Evolutionary conservation across 169 alveolate species (phyloP), one percentile per base, ranked within the genome.

Genomic region (Amoebophrya sp.): DNA sequence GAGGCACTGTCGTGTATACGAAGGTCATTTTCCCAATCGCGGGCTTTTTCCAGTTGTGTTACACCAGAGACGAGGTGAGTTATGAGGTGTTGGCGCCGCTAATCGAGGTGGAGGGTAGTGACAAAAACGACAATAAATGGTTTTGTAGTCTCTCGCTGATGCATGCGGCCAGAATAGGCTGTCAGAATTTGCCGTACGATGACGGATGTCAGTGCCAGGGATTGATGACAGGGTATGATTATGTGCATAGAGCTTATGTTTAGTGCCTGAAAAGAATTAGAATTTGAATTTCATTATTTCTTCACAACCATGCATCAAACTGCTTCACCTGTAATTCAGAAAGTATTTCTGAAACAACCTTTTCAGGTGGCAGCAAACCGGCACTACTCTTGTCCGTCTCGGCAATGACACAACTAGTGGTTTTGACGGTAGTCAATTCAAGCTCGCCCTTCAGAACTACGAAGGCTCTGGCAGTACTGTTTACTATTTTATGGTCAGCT

Each of bases 121-220:
- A 65, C 12, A 6, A 26, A 26, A 12, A 65, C 33, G 83, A 65
- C 33, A 65, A 65, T 18, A 65, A 65, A 26, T 65, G 83, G 83
- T 65, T 65, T 36, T 65, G 83, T 26, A 26, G 39, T 6, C 83
- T 65, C 83, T 29, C 83, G 39, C 83, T 65, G 33, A 65, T 65
- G 83, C 83, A 65, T 36, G 83, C 83, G 33, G 33, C 10, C 33
- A 29, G 83, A 0, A 29, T 65, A 6, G 83, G 33, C 33, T 65
- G 83, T 26, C 83, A 65, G 26, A 65, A 65, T 26, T 10, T 12
- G 83, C 83, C 83, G 39, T 65, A 65, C 83, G 83, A 1, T 36
- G 83, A 65, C 83, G 83, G 83, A 10, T 65, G 83, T 36, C 83
- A 65, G 83, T 65, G 83, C 83, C 83, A 65, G 83, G 83, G 83